Evolutionary conservation across 495 filamentous ascomycete species (phyloP).

Genomic region (Penicillium silybi): DNA sequence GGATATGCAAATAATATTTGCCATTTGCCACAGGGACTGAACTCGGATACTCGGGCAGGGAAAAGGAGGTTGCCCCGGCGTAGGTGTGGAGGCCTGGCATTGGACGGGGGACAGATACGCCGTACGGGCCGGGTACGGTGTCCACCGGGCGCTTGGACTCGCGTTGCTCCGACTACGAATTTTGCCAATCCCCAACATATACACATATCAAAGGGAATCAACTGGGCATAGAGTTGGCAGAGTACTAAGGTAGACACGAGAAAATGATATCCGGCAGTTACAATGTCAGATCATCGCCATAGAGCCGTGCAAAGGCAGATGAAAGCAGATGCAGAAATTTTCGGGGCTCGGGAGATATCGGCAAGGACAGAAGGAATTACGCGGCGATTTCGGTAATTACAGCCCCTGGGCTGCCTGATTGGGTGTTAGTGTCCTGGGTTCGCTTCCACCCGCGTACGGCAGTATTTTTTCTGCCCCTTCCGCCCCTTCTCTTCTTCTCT

Average conservation of each 20-base stretch:
- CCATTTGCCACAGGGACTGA: not conserved
- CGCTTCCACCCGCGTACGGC: conserved; percentile 44
- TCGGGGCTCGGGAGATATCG: conserved; percentile 45
- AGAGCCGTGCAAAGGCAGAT: not conserved
- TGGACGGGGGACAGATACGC: conserved; percentile 23
- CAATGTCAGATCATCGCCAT: not conserved
- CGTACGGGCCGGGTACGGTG: conserved; percentile 16
- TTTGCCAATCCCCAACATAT: not conserved
- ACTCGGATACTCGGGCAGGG: conserved; percentile 24
- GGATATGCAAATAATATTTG: not conserved
- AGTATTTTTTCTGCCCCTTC: conserved; percentile 42
- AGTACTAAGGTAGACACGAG: not conserved
- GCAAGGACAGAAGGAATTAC: conserved; percentile 22
- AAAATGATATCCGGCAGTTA: not conserved
- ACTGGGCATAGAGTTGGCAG: no score
- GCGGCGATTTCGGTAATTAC: conserved; percentile 9
- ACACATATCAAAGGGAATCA: not conserved
- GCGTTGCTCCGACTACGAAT: conserved; percentile 19
- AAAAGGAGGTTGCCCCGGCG: conserved; percentile 26
- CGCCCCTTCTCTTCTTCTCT: conserved; percentile 30
- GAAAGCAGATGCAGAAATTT: conserved; percentile 19
- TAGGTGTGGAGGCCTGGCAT: conserved; percentile 20
- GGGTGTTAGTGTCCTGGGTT: conserved; percentile 33
- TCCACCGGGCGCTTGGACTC: conserved; percentile 20
- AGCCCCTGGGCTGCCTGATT: conserved; percentile 21